Conservation (phyloP, 176 grass and related monocot species). For the Phoenix roebelenii region DNA sequence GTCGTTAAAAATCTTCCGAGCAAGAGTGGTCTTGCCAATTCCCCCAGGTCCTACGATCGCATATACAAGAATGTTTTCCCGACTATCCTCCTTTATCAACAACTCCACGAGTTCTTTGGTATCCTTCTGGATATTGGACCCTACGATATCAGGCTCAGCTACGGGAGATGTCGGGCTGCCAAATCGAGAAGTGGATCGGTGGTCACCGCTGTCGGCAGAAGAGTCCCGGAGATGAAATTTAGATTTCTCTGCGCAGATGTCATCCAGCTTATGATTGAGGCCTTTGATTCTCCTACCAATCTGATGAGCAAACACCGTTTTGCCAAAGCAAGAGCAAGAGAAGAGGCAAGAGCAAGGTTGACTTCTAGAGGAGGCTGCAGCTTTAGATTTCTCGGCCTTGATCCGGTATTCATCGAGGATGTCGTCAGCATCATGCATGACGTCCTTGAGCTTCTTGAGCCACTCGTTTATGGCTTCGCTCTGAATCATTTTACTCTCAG, state of each 20-base stretch:
- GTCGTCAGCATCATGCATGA: constrained; percentile 36
- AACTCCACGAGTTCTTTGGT: constrained; percentile 10
- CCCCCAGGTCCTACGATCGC: too few species aligned
- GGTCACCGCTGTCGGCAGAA: too few species aligned
- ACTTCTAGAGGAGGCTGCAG: neutral
- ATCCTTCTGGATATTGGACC: constrained; percentile 18
- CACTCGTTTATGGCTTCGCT: constrained; percentile 13
- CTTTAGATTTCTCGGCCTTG: constrained; percentile 5
- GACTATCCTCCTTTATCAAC: constrained; percentile 16
- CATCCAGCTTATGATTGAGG: too few species aligned
- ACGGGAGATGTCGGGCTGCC: too few species aligned
- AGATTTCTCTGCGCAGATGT: too few species aligned
- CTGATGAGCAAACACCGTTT: too few species aligned
- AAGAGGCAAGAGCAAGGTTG: neutral
- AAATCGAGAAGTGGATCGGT: too few species aligned
- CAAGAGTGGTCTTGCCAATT: neutral
- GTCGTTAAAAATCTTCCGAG: constrained; percentile 7
- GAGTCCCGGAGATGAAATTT: too few species aligned
- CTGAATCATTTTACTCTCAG: constrained; percentile 25
- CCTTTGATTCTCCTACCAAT: too few species aligned
- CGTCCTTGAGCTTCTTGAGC: constrained; percentile 30
- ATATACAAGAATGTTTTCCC: neutral
- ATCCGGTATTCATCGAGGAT: constrained; percentile 29
- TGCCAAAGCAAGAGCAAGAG: neutral
- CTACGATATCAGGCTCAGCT: neutral